These are phyloP conservation scores for Globisporangium sylvaticum DNA, from an alignment of 352 stramenopile species.

Conservation along the genomic window DNA sequence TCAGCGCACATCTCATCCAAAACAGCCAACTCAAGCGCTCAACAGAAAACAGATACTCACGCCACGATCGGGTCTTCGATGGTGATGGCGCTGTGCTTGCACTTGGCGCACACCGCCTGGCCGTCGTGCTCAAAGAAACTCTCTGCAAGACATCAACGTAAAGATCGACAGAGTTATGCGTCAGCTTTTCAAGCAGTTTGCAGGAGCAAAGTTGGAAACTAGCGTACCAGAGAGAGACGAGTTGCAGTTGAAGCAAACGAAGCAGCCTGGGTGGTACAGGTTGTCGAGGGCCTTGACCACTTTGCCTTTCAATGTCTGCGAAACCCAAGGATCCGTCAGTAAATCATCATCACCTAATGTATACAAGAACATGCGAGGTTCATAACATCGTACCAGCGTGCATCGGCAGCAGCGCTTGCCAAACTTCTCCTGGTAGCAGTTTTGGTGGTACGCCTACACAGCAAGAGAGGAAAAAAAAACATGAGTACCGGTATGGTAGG, in stretches of 20 bases:
- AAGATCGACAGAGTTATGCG: neutral
- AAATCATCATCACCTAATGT: too few relatives aligned
- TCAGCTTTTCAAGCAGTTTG: neutral
- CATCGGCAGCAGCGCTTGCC: conserved; percentile 80
- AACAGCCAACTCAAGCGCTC: neutral
- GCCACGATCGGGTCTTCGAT: conserved; percentile 34
- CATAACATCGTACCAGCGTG: conserved; percentile 36
- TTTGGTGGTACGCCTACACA: conserved; percentile 68
- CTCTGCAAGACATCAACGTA: conserved; percentile 35
- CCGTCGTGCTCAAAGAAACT: conserved; percentile 82
- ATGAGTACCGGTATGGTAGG: neutral
- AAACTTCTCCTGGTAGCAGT: conserved; percentile 72
- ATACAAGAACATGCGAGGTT: neutral
- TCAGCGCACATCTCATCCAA: neutral
- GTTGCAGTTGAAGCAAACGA: conserved; percentile 76
- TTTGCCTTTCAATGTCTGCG: conserved; percentile 73
- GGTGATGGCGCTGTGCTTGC: conserved; percentile 72
- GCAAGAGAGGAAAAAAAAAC: neutral
- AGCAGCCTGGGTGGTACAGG: conserved; percentile 82
- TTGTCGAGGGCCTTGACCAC: conserved; percentile 82
- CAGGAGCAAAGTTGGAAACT: neutral
- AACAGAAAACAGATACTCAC: conserved; percentile 29
- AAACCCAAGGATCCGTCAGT: neutral
- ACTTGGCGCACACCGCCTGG: conserved; percentile 71
- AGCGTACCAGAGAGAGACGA: conserved; percentile 64